A percentile compares a stretch with the other conserved stretches of the same genome.
Evolutionary conservation across 192 early-diverging fungal species (phyloP).

Genomic region (Chytriomyces hyalinus): DNA sequence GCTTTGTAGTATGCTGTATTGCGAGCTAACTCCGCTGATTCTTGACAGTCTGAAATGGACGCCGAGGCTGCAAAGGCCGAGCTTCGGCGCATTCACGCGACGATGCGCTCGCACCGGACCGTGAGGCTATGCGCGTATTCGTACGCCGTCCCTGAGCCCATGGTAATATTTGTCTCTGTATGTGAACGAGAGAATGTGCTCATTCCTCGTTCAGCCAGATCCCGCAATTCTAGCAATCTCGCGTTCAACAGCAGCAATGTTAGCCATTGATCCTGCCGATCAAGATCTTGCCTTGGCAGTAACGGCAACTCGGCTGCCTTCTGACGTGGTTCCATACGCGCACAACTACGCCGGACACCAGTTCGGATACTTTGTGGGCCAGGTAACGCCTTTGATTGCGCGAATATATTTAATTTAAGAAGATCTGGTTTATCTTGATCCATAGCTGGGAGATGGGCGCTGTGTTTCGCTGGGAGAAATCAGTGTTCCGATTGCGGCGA

Average conservation of each 20-base stretch:
- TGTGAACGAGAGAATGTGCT: background rate
- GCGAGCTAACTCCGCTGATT: background rate
- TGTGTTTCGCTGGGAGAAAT: slow-evolving; percentile 79
- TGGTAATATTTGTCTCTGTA: background rate
- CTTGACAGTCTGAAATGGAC: background rate
- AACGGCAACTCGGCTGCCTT: background rate
- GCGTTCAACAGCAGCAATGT: background rate
- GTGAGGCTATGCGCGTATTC: slow-evolving; percentile 12
- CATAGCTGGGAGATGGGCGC: slow-evolving; percentile 85
- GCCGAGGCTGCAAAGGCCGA: background rate
- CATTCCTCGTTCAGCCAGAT: slow-evolving; percentile 1
- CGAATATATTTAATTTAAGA: background rate
- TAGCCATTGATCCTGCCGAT: slow-evolving; percentile 17
- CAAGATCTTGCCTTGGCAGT: background rate
- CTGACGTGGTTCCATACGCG: slow-evolving; percentile 42
- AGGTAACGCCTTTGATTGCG: background rate
- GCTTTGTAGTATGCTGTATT: background rate
- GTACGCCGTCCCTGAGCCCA: slow-evolving; percentile 12
- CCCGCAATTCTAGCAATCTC: slow-evolving; percentile 3
- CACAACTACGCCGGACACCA: slow-evolving; percentile 58
- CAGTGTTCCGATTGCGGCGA: background rate
- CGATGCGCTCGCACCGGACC: background rate
- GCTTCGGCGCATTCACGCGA: background rate
- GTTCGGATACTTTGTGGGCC: slow-evolving; percentile 55
- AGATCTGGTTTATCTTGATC: background rate